These are phyloP conservation scores for Thelonectria olida DNA, from an alignment of 2,329 filamentous ascomycete genomes.

Conservation along the genomic window DNA sequence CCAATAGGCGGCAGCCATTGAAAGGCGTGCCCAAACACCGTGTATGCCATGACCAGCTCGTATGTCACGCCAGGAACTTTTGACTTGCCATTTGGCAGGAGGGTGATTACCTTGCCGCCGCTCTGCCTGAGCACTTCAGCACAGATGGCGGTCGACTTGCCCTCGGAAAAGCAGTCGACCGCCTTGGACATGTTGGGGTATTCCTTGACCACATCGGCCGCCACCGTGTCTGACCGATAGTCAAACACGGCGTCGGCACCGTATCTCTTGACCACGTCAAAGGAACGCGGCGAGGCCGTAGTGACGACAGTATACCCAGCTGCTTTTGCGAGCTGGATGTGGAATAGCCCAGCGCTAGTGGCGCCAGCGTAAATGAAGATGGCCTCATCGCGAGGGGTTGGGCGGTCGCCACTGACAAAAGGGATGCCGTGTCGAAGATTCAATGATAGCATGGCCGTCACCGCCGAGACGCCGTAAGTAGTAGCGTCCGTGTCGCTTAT, in stretches of 20 bases:
- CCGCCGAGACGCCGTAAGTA: constrained; percentile 35
- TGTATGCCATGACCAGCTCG: constrained; percentile 39
- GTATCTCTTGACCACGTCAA: constrained; percentile 51
- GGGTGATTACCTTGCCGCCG: constrained; percentile 42
- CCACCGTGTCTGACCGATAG: constrained; percentile 41
- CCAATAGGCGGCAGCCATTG: constrained; percentile 39
- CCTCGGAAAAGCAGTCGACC: constrained; percentile 45
- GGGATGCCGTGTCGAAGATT: constrained; percentile 18
- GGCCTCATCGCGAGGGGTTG: neutral
- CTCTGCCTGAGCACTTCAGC: constrained; percentile 33
- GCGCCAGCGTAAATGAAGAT: constrained; percentile 60
- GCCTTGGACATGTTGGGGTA: constrained; percentile 40
- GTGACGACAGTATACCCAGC: constrained; percentile 56
- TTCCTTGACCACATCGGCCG: constrained; percentile 27
- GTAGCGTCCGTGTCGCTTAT: constrained; percentile 34
- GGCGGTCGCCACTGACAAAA: neutral
- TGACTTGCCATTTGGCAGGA: constrained; percentile 33
- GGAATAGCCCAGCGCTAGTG: constrained; percentile 55
- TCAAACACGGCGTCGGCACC: constrained; percentile 55
- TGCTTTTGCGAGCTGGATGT: constrained; percentile 54
- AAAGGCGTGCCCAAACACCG: constrained; percentile 35
- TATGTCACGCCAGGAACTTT: constrained; percentile 31
- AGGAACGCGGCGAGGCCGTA: constrained; percentile 53
- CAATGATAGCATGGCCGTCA: constrained; percentile 39
- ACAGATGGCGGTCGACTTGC: constrained; percentile 41